These are phyloP conservation scores for Malassezia sp. DNA, from an alignment of 1,284 basidiomycete species.

Conservation along the genomic window DNA sequence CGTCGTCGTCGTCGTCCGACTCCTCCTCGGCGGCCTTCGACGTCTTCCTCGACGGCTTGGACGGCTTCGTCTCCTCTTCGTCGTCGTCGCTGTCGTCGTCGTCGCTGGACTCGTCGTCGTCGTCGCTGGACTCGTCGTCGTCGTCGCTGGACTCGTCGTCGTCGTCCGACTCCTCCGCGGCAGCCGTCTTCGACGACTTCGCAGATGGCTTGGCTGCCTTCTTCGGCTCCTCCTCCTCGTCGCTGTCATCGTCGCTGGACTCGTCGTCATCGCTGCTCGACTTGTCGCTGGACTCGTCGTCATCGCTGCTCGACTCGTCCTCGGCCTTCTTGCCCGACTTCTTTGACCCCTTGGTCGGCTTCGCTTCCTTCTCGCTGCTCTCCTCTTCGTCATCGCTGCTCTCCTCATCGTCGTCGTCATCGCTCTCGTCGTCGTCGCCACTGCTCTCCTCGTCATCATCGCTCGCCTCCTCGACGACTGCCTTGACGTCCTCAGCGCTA, in stretches of 20 bases:
- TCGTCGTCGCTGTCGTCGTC: conserved; percentile 14
- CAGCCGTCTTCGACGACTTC: too few species aligned
- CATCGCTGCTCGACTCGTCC: conserved; percentile 12
- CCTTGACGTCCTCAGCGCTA: conserved; percentile 19
- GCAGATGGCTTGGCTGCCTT: conserved; percentile 27
- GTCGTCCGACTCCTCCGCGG: neutral
- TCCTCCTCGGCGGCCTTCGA: conserved; percentile 21
- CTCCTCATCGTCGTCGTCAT: conserved; percentile 17
- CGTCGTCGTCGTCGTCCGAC: conserved; percentile 15
- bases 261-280: neutral
- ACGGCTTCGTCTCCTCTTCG: conserved; percentile 21
- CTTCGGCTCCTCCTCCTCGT: conserved; percentile 11
- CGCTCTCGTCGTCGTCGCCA: conserved; percentile 15
- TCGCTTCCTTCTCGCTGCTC: conserved; percentile 1
- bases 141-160: conserved; percentile 6
- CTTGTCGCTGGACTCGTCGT: neutral
- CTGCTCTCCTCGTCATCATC: conserved; percentile 15
- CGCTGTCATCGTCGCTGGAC: conserved; percentile 2
- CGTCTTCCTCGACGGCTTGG: conserved; percentile 21
- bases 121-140: conserved; percentile 3
- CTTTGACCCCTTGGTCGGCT: too few species aligned
- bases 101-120: conserved; percentile 13
- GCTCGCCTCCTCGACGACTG: conserved; percentile 14
- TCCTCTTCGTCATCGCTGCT: conserved; percentile 15
- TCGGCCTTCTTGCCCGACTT: too few species aligned